Evolutionary conservation across 129 eudicot genomes (phyloP).

Genomic region (Heracleum sosnowskyi): DNA sequence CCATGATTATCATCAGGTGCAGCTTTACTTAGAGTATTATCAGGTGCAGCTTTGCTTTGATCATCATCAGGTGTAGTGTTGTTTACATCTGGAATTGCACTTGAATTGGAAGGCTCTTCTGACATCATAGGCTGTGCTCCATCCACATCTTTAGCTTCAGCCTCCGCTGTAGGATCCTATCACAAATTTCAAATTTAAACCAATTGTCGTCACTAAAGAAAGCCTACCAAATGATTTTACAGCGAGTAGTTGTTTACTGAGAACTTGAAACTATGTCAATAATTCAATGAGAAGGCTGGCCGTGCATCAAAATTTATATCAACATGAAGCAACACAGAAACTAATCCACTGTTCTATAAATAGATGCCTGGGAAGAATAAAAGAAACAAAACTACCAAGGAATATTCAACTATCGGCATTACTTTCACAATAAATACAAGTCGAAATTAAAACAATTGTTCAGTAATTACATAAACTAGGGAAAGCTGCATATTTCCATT

Average conservation of each 20-base stretch:
- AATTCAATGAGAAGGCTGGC: not conserved
- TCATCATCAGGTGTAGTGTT: conserved; percentile 24
- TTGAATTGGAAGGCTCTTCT: conserved; percentile 38
- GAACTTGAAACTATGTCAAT: not conserved
- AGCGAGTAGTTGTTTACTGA: not conserved
- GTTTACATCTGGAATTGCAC: conserved; percentile 13
- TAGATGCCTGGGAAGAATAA: not conserved
- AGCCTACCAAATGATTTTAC: not conserved
- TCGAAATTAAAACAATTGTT: not conserved
- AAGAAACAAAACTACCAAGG: not conserved
- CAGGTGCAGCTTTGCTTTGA: not conserved
- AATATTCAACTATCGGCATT: not conserved
- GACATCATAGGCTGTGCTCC: conserved; percentile 29
- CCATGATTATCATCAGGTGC: conserved; percentile 18
- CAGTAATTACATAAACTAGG: not conserved
- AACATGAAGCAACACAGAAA: not conserved
- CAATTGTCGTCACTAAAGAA: not conserved
- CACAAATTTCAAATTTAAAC: conserved; percentile 13
- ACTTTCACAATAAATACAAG: too few species aligned
- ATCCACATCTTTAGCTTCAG: conserved; percentile 26
- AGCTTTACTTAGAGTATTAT: conserved; percentile 16
- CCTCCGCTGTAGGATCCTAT: conserved; percentile 31
- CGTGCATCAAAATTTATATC: not conserved
- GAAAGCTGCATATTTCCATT: not conserved
- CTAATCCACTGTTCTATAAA: not conserved